Base-by-base conservation (phyloP, 1,284 basidiomycete genomes). In the Vanrija sp. region DNA sequence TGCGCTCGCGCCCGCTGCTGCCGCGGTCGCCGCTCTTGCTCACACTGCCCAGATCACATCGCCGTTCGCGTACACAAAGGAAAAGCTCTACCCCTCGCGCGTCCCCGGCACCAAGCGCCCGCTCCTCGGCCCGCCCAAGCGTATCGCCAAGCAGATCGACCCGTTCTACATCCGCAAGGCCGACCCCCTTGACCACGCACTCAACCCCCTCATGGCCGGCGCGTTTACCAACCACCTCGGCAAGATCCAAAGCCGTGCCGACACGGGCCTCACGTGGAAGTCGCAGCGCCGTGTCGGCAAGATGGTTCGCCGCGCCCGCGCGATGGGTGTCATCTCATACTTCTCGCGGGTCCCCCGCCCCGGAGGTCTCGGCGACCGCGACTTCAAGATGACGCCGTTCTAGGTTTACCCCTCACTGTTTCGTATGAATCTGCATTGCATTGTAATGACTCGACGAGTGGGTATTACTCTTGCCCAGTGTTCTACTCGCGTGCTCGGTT, bases 271-370 rank as follows among this genome's bases (percentile, higher is more conserved):
- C 49, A 93, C 92, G 5, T 83, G 86, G 76, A 86, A 85, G 74
- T 88, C 80, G 61, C 94, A 98, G 75, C 81, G 91, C 44, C 80
- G 81, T 60, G 69, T 97, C 5, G 89, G 86, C 46, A 94, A 94
- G 78, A 89, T 94, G 39, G 88, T 98, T 56, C 84, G 90, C 54
- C 82, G 95, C 54, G 90, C 95, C 51, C 89, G 90, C 76, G 89
- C 87, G 80, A 94, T 97, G 88, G 94, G 94, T 46, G 73, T 94
- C 57, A 83, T 97, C 59, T 88, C 90, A 38, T 52, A 60, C 38
- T 77, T 72, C 73, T 57, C 52, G 26, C 66, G 68, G 54, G 26
- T 45, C 42, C 56, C 64, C 25, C 46, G 57, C 6, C 45, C 53
- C 4, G 68, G 65, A 2, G 65, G 65, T 3, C 52, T 60, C 29